Evolutionary conservation across 2,329 filamentous ascomycete species (phyloP), one percentile per base, ranked within the genome.

Genomic region (Colletotrichum graminicola): DNA sequence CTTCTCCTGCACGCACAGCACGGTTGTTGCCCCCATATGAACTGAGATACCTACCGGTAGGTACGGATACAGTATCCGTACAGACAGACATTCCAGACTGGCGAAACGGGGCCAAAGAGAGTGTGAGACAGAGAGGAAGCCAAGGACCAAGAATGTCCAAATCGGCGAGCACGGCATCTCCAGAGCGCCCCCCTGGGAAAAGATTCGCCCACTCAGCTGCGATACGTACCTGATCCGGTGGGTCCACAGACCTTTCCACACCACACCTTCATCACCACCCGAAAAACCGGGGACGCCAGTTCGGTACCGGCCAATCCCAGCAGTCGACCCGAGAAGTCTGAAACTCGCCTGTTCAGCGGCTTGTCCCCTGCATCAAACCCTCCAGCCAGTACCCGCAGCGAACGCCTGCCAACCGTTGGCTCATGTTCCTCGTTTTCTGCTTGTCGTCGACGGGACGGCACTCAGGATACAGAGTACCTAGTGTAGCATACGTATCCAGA

Each of bases 321-420:
- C 60, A 64, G 26, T 60, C 54, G 65, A 60, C 66, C 60, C 65
- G 69, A 47, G 65, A 52, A 45, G 49, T 69, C 59, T 72, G 69
- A 68, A 72, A 72, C 66, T 69, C 69, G 69, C 32, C 57, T 69
- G 65, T 18, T 61, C 59, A 64, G 65, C 69, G 69, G 69, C 69
- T 72, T 72, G 52, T 55, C 69, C 69, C 69, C 69, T 72, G 69
- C 69, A 69, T 72, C 65, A 69, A 69, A 72, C 39, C 69, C 66
- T 49, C 45, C 55, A 67, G 45, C 62, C 62, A 34, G 62, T 57
- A 21, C 67, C 63, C 60, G 62, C 47, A 66, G 36, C 55, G 26
- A 60, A 60, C 45, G 59, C 59, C 60, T 63, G 60, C 66, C 60
- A 64, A n/a, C 54, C 69, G 67, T 52, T 71, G 68, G 65, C 56